Evolutionary conservation across 2,329 filamentous ascomycete species (phyloP).

Genomic region (Colletotrichum phormii): DNA sequence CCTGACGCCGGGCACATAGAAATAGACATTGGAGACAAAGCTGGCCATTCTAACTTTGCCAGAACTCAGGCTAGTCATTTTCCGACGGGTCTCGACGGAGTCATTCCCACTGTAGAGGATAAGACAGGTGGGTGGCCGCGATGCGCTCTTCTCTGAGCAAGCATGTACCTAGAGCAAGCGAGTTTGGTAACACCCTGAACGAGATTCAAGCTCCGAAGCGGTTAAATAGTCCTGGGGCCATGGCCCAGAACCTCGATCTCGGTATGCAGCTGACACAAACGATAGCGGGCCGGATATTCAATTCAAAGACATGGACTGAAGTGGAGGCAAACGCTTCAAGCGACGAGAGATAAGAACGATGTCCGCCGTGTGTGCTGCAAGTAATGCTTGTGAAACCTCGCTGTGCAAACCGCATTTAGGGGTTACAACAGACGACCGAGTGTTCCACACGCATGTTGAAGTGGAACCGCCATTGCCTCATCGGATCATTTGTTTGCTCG

Average conservation of each 20-base stretch:
- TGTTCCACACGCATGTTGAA: constrained; percentile 10
- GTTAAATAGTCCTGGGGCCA: neutral
- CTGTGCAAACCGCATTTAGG: neutral
- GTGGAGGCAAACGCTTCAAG: neutral
- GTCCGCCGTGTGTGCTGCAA: neutral
- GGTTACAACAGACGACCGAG: constrained; percentile 20
- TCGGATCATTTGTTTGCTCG: constrained; percentile 17
- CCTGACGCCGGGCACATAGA: neutral
- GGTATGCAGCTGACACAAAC: constrained; percentile 16
- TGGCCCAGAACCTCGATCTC: constrained; percentile 15
- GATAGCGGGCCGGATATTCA: neutral
- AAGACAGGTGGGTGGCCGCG: neutral
- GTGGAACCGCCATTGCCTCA: constrained; percentile 6
- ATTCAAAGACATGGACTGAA: neutral
- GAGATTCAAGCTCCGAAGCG: neutral
- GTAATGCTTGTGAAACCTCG: neutral
- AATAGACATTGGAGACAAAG: neutral
- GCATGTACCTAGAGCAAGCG: neutral
- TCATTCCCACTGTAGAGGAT: neutral
- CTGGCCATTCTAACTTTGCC: neutral
- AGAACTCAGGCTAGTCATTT: neutral
- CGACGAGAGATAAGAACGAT: neutral
- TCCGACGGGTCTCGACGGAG: neutral
- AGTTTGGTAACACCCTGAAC: neutral
- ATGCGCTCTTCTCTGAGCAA: neutral